Conservation (phyloP, 2,329 filamentous ascomycete genomes). For the Plenodomus tracheiphilus region DNA sequence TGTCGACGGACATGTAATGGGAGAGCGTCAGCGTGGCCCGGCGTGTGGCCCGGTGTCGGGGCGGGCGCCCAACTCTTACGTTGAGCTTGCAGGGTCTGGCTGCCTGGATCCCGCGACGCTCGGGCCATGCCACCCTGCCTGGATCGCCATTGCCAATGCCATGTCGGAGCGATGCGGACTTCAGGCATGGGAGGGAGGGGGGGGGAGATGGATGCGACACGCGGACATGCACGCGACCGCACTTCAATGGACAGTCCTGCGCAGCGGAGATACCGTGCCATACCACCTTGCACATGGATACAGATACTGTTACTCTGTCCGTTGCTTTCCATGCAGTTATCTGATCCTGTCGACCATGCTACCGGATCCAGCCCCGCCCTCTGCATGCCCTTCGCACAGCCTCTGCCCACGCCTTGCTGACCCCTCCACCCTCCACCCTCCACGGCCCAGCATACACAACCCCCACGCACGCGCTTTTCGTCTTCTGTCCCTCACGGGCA, state of each 20-base stretch:
- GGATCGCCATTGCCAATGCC: background rate
- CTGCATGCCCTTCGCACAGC: conserved; percentile 7
- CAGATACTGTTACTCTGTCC: too few species aligned
- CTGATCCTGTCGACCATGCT: conserved; percentile 2
- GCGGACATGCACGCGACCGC: too few species aligned
- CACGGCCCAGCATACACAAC: conserved; percentile 9
- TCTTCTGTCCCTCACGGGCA: conserved; percentile 29
- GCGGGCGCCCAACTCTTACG: conserved; percentile 24
- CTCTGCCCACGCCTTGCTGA: background rate
- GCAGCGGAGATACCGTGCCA: conserved; percentile 9
- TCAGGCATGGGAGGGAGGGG: background rate
- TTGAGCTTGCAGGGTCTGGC: conserved; percentile 10
- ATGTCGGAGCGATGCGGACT: background rate
- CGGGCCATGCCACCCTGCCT: background rate
- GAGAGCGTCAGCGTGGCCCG: conserved; percentile 21
- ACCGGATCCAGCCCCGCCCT: conserved; percentile 4
- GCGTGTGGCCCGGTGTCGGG: conserved; percentile 14
- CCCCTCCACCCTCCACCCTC: too few species aligned
- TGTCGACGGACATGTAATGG: conserved; percentile 29
- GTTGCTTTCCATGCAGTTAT: background rate
- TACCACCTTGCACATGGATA: background rate
- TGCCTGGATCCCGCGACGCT: background rate
- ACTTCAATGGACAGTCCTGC: background rate
- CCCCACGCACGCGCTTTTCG: conserved; percentile 25
- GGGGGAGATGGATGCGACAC: conserved; percentile 1